Evolutionary conservation across 2,329 filamentous ascomycete species (phyloP).

Genomic region (Coniella vitis): DNA sequence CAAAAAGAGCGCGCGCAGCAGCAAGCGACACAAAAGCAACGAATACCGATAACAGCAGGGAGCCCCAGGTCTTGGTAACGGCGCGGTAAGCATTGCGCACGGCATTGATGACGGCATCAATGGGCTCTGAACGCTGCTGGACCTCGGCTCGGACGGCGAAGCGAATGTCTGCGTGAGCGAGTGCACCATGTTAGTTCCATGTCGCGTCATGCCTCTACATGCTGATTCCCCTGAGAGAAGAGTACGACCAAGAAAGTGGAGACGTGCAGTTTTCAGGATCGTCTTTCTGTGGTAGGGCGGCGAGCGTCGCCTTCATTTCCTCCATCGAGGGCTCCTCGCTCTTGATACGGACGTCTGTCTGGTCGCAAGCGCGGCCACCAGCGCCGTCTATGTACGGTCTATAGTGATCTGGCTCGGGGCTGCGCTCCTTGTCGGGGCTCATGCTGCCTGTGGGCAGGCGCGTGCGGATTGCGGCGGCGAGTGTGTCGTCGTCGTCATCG

Average conservation of each 20-base stretch:
- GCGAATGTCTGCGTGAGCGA: slow-evolving; percentile 60
- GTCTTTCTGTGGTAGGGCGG: slow-evolving; percentile 24
- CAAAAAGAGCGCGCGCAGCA: slow-evolving; percentile 58
- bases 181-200: slow-evolving; percentile 17
- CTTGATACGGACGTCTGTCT: slow-evolving; percentile 7
- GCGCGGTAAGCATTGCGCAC: slow-evolving; percentile 52
- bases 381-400: not conserved
- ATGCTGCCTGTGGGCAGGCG: slow-evolving; percentile 48
- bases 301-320: slow-evolving; percentile 23
- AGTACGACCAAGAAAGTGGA: slow-evolving; percentile 7
- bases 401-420: slow-evolving; percentile 36
- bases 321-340: slow-evolving; percentile 17
- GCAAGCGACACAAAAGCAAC: slow-evolving; percentile 58
- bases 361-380: slow-evolving; percentile 2
- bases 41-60: slow-evolving; percentile 55
- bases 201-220: not conserved
- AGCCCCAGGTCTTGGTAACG: slow-evolving; percentile 64
- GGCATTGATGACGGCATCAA: slow-evolving; percentile 64
- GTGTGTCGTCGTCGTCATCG: slow-evolving; percentile 29
- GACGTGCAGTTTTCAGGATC: slow-evolving; percentile 45
- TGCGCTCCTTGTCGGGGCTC: slow-evolving; percentile 47
- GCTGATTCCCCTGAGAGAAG: slow-evolving; percentile 7
- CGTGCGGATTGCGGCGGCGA: slow-evolving; percentile 47
- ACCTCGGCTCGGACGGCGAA: slow-evolving; percentile 84
- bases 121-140: slow-evolving; percentile 77